Conservation (phyloP, 208 protist genomes). For the Wallacemonas sp. region DNA sequence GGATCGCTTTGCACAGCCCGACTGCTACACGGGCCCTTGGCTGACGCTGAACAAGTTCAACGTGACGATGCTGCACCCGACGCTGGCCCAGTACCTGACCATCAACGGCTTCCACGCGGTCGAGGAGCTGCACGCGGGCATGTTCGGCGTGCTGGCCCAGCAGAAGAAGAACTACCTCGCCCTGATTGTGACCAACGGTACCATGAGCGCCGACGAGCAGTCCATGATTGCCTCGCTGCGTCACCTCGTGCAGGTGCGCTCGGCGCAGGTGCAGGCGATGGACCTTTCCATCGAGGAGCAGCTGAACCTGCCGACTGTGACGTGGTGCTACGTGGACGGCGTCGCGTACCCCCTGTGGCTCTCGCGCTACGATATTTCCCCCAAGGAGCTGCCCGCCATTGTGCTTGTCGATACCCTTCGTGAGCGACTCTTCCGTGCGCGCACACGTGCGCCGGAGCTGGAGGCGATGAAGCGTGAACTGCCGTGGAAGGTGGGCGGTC, state of each 20-base stretch:
- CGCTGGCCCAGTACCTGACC: conserved; percentile 50
- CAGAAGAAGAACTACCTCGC: conserved; percentile 65
- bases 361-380: conserved; percentile 55
- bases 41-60: conserved; percentile 29
- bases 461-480: conserved; percentile 60
- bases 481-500: conserved; percentile 67
- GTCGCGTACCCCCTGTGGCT: conserved; percentile 49
- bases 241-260: conserved; percentile 54
- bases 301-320: conserved; percentile 34
- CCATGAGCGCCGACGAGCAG: conserved; percentile 38
- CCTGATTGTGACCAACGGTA: conserved; percentile 57
- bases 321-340: conserved; percentile 67
- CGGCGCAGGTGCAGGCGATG: conserved; percentile 26
- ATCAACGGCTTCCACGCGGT: conserved; percentile 74
- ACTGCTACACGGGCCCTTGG: conserved; percentile 74
- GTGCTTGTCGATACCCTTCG: conserved; percentile 76
- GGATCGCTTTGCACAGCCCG: conserved; percentile 62
- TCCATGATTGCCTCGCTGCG: conserved; percentile 74
- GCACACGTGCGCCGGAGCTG: conserved; percentile 55
- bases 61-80: conserved; percentile 27
- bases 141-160: conserved; percentile 48
- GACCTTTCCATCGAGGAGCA: conserved; percentile 31
- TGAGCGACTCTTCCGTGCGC: conserved; percentile 67
- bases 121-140: conserved; percentile 50
- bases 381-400: conserved; percentile 68